These are phyloP conservation scores for Geotrichum fermentans DNA, from an alignment of 1,139 yeast species.

Conservation along the genomic window DNA sequence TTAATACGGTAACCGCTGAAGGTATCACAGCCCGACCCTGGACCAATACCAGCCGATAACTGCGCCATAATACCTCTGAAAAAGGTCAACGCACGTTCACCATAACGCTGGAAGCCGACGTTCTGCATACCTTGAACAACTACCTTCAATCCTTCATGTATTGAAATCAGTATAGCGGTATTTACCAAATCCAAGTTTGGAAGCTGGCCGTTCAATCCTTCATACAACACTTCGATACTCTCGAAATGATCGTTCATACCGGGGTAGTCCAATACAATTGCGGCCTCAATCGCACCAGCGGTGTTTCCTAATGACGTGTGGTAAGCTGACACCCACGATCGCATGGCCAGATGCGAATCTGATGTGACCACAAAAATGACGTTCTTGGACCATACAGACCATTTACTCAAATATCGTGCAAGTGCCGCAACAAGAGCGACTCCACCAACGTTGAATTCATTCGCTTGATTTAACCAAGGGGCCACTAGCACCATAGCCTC, in stretches of 20 bases:
- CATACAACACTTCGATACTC: constrained; percentile 68
- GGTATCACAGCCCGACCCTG: constrained; percentile 71
- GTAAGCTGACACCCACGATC: constrained; percentile 93
- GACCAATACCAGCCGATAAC: constrained; percentile 63
- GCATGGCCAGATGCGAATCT: constrained; percentile 61
- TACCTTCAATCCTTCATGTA: constrained; percentile 68
- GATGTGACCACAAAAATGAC: constrained; percentile 80
- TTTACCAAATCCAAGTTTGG: constrained; percentile 90
- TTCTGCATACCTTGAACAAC: constrained; percentile 55
- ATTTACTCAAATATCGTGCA: constrained; percentile 70
- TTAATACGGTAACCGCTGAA: constrained; percentile 97
- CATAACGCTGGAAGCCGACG: constrained; percentile 18
- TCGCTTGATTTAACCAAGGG: constrained; percentile 71
- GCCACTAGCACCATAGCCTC: constrained; percentile 90
- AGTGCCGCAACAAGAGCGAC: constrained; percentile 66
- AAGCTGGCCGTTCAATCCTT: constrained; percentile 90
- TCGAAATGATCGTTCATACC: constrained; percentile 58
- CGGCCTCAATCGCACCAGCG: constrained; percentile 95
- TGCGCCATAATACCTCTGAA: constrained; percentile 61
- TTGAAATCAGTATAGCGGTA: constrained; percentile 64
- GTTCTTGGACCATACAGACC: constrained; percentile 96
- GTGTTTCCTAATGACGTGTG: constrained; percentile 80
- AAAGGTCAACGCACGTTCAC: constrained; percentile 55
- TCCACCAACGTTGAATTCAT: constrained; percentile 69
- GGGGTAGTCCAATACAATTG: constrained; percentile 77